Base-by-base conservation (phyloP, 768 basidiomycete genomes). In the Tylopilus cervinicoccineus region DNA sequence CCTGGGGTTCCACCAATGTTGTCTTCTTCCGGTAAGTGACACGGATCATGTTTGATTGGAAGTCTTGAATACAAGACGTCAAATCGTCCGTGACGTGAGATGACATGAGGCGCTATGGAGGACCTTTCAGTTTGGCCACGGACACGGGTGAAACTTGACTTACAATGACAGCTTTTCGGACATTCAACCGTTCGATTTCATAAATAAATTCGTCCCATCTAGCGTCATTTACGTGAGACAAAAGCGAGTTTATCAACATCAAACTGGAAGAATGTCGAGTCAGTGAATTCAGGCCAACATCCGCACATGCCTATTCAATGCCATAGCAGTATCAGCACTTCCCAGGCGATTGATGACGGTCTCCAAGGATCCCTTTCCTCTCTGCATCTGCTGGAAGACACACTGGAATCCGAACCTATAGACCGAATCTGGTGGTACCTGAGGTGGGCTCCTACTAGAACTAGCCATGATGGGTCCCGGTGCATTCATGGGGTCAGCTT, bases 201-300 rank as follows among this genome's bases (percentile, higher is more conserved):
- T 73, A 68, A 42, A 86, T 83, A 61, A 93, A 88, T 53, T 86
- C 82, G 41, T 87, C 83, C 86, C 89, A 93, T 50, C 81, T 76
- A 2, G 69, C 67, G 59, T 92, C 88, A 39, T 76, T 84, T n/a
- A 83, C 88, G 58, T 91, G 85, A 8, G 84, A 77, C 48, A 94
- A 64, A 10, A 94, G 72, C 8, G 90, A 88, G 61, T 93, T 93
- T 58, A 95, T 88, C 56, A 95, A 71, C 82, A 88, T 90, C 81
- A 95, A 83, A 53, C 90, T 91, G 56, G 37, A 53, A 47, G 42
- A 31, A 33, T 6, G n/a, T 28, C 61, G 43, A 51, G 50, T 42
- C 10, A 27, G 28, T 31, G 26, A 6, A 57, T 50, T 29, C 29
- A 32, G 43, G 29, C 6, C 13, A 26, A 44, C 5, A 37, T 6